These are phyloP conservation scores for Zymoseptoria pseudotritici DNA, from an alignment of 2,329 filamentous ascomycete species.

Conservation along the genomic window DNA sequence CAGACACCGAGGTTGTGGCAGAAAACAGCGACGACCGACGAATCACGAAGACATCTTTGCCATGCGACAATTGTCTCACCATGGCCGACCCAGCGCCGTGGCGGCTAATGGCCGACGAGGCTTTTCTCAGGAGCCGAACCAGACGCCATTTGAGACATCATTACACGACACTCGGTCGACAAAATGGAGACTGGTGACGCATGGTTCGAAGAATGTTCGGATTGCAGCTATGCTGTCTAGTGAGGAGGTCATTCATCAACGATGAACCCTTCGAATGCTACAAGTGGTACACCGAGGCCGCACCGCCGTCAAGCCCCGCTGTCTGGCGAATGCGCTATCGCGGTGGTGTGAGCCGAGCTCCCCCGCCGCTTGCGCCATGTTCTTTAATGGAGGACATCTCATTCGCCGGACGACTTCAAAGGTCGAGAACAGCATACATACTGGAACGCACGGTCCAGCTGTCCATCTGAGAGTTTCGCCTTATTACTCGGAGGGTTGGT, in stretches of 20 bases:
- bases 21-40: background rate
- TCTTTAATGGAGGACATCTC: background rate
- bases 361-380: background rate
- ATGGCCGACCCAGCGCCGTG: background rate
- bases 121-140: background rate
- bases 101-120: background rate
- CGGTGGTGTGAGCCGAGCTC: background rate
- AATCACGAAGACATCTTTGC: background rate
- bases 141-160: background rate
- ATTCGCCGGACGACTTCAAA: background rate
- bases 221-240: background rate
- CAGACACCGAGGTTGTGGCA: background rate
- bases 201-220: background rate
- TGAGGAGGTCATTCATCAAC: background rate
- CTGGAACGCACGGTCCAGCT: background rate
- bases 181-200: background rate
- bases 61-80: background rate
- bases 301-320: background rate
- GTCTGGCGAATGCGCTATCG: background rate
- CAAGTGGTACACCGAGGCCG: background rate
- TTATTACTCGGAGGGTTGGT: background rate
- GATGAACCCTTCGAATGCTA: background rate
- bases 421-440: no score
- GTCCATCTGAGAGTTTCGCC: background rate
- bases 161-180: background rate